Conservation (phyloP, 306 rosid species). For the Citrullus colocynthis region DNA sequence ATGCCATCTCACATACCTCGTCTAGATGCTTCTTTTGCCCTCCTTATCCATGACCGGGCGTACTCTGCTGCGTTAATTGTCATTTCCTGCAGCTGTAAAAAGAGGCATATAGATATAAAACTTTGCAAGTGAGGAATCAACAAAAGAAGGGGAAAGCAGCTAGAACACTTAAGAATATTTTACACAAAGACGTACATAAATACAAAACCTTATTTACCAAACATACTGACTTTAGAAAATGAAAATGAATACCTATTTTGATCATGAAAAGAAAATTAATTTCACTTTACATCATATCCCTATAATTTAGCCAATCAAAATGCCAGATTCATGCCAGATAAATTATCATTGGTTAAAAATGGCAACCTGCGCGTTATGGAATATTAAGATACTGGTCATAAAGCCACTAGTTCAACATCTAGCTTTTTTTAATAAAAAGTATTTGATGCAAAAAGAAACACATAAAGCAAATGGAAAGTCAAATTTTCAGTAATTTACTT, state of each 20-base stretch:
- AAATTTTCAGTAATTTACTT: constrained; percentile 31
- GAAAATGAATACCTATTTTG: not conserved
- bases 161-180: not conserved
- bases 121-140: constrained; percentile 3
- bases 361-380: not conserved
- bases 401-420: not conserved
- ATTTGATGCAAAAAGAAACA: not conserved
- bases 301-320: not conserved
- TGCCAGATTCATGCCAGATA: not conserved
- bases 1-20: constrained; percentile 31
- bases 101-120: not conserved
- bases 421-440: not conserved
- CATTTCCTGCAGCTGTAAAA: constrained; percentile 54
- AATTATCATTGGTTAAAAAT: not conserved
- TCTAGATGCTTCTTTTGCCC: constrained; percentile 61
- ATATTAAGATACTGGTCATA: not conserved
- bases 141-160: not conserved
- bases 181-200: not conserved
- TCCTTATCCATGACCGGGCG: constrained; percentile 62
- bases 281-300: not conserved
- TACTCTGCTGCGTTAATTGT: constrained; percentile 46
- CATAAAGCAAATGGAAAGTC: constrained; percentile 11
- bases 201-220: not conserved
- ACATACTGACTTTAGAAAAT: not conserved
- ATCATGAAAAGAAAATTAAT: not conserved